These are phyloP conservation scores for Austroboletus eburneus DNA, from an alignment of 768 basidiomycete genomes.

Conservation along the genomic window DNA sequence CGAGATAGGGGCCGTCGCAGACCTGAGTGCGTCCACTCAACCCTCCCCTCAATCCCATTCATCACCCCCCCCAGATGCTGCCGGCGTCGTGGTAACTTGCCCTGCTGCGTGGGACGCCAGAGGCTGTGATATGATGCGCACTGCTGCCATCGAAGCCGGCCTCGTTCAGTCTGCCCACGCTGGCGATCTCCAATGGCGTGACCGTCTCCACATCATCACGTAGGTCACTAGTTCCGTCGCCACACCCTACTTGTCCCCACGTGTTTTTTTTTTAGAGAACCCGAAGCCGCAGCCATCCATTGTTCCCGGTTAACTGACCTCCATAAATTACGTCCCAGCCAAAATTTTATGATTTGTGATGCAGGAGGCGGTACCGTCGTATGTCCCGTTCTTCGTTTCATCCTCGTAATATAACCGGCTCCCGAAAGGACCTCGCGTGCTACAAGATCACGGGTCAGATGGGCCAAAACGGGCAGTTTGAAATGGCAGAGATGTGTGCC, in stretches of 20 bases:
- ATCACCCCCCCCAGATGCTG: constrained; percentile 50
- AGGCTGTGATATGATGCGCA: constrained; percentile 82
- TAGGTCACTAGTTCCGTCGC: constrained; percentile 22
- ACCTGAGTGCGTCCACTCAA: constrained; percentile 56
- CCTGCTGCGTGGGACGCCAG: constrained; percentile 90
- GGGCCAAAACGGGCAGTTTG: constrained; percentile 70
- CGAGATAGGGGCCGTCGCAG: constrained; percentile 82
- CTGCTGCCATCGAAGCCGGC: constrained; percentile 76
- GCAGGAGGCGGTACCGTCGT: constrained; percentile 81
- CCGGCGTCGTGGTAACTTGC: constrained; percentile 82
- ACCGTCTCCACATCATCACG: constrained; percentile 81
- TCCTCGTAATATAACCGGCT: constrained; percentile 3
- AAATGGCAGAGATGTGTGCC: constrained; percentile 89
- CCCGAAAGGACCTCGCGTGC: constrained; percentile 41
- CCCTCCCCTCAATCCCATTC: constrained; percentile 1
- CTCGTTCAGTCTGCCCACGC: constrained; percentile 69
- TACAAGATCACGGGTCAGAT: constrained; percentile 81
- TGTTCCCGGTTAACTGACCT: constrained; percentile 79
- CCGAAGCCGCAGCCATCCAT: constrained; percentile 89
- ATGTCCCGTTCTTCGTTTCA: constrained; percentile 23
- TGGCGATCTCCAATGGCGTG: constrained; percentile 72
- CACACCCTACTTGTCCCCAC: background rate
- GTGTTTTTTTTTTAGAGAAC: constrained; percentile 39
- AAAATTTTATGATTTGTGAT: constrained; percentile 91
- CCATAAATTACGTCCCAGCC: constrained; percentile 72